Conservation (phyloP, 2,329 filamentous ascomycete genomes). For the Sporothrix globosa region DNA sequence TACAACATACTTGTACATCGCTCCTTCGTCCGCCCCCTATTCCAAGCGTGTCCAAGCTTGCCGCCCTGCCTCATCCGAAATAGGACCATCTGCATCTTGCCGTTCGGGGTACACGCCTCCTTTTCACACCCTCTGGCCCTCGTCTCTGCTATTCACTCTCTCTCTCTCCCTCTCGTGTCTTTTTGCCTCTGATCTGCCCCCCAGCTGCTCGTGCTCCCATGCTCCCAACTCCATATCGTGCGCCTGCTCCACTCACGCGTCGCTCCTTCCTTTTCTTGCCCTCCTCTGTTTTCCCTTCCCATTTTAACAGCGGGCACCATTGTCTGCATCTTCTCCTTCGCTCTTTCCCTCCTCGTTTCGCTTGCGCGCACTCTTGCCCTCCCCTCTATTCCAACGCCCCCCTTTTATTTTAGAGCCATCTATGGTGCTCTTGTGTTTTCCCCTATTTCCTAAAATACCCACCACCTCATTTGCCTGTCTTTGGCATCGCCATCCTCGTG, state of each 20-base stretch:
- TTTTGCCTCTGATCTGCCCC: slow-evolving; percentile 3
- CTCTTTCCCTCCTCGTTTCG: slow-evolving; percentile 18
- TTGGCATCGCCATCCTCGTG: slow-evolving; percentile 2
- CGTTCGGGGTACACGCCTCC: slow-evolving; percentile 27
- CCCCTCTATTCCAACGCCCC: not conserved
- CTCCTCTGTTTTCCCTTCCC: slow-evolving; percentile 17
- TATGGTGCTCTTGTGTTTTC: not conserved
- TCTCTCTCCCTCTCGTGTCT: not conserved
- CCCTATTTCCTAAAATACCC: slow-evolving; percentile 3
- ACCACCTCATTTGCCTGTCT: not conserved
- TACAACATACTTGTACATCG: not conserved
- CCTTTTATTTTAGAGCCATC: slow-evolving; percentile 15
- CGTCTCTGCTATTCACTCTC: not conserved
- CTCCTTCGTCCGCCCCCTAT: slow-evolving; percentile 25
- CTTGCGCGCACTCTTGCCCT: slow-evolving; percentile 5
- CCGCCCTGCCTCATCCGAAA: slow-evolving; percentile 29
- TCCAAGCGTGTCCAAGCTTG: slow-evolving; percentile 30
- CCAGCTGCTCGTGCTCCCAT: slow-evolving; percentile 2
- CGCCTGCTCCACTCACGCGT: slow-evolving; percentile 31
- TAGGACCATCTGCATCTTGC: slow-evolving; percentile 31
- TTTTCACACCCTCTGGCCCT: slow-evolving; percentile 9
- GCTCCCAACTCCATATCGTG: slow-evolving; percentile 2
- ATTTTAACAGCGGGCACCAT: slow-evolving; percentile 24
- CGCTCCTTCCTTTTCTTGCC: slow-evolving; percentile 32
- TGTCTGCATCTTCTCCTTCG: slow-evolving; percentile 7